Evolutionary conservation across 768 basidiomycete genomes (phyloP).

Genomic region (Boletales sp.): DNA sequence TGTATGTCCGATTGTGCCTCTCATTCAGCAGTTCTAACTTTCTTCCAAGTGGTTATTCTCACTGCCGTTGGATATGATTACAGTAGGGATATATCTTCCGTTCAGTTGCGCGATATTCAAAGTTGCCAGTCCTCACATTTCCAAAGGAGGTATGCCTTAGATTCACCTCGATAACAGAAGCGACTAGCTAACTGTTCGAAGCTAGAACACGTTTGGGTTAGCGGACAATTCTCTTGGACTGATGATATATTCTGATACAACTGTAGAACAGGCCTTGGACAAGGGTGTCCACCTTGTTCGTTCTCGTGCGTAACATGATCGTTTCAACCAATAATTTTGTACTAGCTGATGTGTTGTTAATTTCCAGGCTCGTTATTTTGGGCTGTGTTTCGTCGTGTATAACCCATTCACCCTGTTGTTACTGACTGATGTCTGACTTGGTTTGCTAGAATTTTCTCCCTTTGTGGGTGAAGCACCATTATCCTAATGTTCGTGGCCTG

Average conservation of each 20-base stretch:
- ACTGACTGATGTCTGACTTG: neutral
- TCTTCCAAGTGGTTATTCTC: neutral
- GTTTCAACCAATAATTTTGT: neutral
- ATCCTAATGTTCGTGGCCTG: neutral
- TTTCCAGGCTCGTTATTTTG: conserved; percentile 1
- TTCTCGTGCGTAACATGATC: neutral
- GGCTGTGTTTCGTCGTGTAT: neutral
- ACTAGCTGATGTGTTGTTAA: no score
- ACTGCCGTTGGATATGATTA: neutral
- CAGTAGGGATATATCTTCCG: neutral
- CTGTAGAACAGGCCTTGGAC: neutral
- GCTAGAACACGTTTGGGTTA: conserved; percentile 4
- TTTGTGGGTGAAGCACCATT: neutral
- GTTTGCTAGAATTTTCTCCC: neutral
- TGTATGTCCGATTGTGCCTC: no score
- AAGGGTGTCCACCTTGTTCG: neutral
- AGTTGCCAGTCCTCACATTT: neutral
- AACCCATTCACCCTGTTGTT: neutral
- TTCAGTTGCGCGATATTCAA: no score
- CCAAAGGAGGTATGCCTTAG: neutral
- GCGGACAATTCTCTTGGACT: neutral
- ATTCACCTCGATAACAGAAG: no score
- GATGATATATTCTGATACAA: neutral
- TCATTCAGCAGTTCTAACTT: no score
- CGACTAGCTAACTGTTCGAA: neutral